Evolutionary conservation across 805 yeast genomes (phyloP), one percentile per base, ranked within the genome.

Genomic region (Tetrapisispora namnaoensis): DNA sequence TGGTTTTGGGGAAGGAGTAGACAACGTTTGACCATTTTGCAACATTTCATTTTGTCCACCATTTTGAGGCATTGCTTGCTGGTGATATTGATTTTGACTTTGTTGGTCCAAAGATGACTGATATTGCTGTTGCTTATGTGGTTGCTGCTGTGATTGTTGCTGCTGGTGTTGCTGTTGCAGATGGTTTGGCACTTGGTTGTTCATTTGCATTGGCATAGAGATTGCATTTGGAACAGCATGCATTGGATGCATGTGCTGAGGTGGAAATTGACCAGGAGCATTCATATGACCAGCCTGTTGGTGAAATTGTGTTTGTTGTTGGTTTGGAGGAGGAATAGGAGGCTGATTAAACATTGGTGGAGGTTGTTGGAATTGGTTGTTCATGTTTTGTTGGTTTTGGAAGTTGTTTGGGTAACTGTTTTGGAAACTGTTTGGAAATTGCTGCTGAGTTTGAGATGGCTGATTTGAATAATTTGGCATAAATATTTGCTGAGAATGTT

Each of bases 401-500:
- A 36, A 47, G 48, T 40, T 49, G 49, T 46, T 39, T 42, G 34
- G n/a, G 30, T 48, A 17, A 32, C 11, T 32, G 35, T 32, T 32
- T 32, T 32, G 35, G 35, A 7, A 32, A 32, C 11, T 32, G 11
- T 32, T 32, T 32, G 16, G 34, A 18, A 45, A 46, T 38, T 62
- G 62, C 37, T 61, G 69, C 44, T 61, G 68, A 37, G 61, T 22
- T 37, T 41, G 67, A 22, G 63, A 66, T 6, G 64, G 67, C 37
- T 57, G 65, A 11, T 43, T 43, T 8, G 63, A 62, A 37, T 55
- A 59, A 21, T 58, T 57, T 45, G 58, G 56, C 32, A 60, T 52
- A 34, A 56, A 55, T 24, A 54, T 60, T 35, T 46, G 49, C 37
- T 41, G 54, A 43, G 59, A 55, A 48, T 61, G 53, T 49, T 48